Percentiles rank a stretch among this genome's conserved stretches.
Evolutionary conservation across 306 rosid genomes (phyloP).

Genomic region (Cicer chorassanicum): DNA sequence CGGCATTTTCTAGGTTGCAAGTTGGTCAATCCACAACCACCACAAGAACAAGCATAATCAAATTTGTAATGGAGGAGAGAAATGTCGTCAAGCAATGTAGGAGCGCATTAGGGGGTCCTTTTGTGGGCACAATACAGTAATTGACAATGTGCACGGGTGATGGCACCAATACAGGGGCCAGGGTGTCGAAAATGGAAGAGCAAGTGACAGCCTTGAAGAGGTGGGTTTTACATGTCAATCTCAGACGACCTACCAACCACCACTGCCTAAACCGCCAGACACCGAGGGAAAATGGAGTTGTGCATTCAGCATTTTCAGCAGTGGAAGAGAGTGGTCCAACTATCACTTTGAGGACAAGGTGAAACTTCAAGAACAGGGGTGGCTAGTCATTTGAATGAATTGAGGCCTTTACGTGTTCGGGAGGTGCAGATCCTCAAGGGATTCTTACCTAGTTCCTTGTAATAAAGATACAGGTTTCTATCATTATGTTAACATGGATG

Average conservation of each 20-base stretch:
- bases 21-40: background rate
- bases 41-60: background rate
- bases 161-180: background rate
- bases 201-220: background rate
- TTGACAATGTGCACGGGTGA: background rate
- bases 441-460: background rate
- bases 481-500: slow-evolving; percentile 5
- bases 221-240: background rate
- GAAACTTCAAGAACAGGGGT: background rate
- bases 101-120: background rate
- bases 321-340: too few species aligned
- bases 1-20: background rate
- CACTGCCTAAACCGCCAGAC: background rate
- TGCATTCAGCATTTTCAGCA: too few species aligned
- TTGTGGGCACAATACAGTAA: background rate
- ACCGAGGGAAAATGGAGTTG: background rate
- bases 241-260: background rate
- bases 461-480: background rate
- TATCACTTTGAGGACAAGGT: too few species aligned
- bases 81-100: background rate
- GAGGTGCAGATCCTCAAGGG: background rate
- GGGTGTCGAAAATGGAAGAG: background rate
- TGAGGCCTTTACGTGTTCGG: background rate
- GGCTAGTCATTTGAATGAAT: background rate
- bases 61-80: background rate